Percentiles rank a stretch among this genome's conserved stretches.
Conservation (phyloP, 768 basidiomycete species). For the Termitomyces sp. region DNA sequence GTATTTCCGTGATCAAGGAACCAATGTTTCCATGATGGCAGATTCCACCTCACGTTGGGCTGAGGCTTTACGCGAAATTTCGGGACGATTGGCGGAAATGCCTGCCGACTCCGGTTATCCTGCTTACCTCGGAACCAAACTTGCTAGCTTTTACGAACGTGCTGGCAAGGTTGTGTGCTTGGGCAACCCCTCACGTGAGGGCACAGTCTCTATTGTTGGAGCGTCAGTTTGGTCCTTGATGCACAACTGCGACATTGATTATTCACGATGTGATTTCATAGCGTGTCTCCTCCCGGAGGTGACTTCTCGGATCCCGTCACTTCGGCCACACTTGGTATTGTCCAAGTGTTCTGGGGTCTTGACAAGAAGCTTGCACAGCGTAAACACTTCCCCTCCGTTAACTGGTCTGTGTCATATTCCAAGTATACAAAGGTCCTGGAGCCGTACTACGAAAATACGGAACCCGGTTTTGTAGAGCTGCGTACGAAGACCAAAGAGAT, state of each 20-base stretch:
- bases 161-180: conserved; percentile 94
- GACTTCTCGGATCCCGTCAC: conserved; percentile 99
- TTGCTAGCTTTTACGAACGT: conserved; percentile 98
- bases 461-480: conserved; percentile 93
- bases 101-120: conserved; percentile 99
- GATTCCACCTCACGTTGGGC: conserved; percentile 99
- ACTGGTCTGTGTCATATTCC: conserved; percentile 99
- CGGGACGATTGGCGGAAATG: conserved; percentile 99
- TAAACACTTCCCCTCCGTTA: conserved; percentile 99
- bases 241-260: neutral
- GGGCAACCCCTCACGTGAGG: conserved; percentile 82
- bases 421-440: conserved; percentile 96
- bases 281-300: conserved; percentile 97
- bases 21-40: conserved; percentile 98
- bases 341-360: conserved; percentile 99
- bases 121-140: conserved; percentile 91
- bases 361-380: conserved; percentile 99
- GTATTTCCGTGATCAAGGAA: conserved; percentile 99
- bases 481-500: conserved; percentile 94
- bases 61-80: conserved; percentile 97
- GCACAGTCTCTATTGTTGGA: conserved; percentile 97
- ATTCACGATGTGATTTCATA: conserved; percentile 27
- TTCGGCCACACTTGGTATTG: conserved; percentile 94
- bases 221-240: conserved; percentile 58
- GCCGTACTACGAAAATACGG: conserved; percentile 83